These are phyloP conservation scores for Russula sp. DNA, from an alignment of 768 basidiomycete genomes.

Conservation along the genomic window DNA sequence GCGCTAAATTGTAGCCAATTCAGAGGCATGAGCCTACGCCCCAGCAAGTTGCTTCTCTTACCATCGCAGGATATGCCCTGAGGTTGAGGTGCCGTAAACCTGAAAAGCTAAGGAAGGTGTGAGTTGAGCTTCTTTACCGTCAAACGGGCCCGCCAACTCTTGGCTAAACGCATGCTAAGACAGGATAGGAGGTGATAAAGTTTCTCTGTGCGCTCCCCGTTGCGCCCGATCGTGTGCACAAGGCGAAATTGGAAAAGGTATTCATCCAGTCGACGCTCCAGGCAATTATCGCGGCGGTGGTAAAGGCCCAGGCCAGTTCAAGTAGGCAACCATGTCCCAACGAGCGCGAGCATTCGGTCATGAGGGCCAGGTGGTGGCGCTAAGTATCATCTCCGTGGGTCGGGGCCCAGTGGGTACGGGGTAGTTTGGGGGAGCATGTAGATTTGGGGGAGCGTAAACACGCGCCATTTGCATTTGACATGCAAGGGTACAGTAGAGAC, in stretches of 20 bases:
- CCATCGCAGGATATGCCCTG: neutral
- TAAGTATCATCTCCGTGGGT: neutral
- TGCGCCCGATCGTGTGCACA: constrained; percentile 2
- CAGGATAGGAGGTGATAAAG: neutral
- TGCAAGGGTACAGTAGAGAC: neutral
- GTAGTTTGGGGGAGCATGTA: neutral
- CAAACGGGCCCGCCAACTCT: neutral
- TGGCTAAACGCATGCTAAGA: neutral
- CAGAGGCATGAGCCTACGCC: neutral
- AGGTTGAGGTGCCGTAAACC: neutral
- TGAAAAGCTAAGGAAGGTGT: neutral
- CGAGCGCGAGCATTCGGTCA: neutral
- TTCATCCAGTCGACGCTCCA: neutral
- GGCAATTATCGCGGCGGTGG: neutral
- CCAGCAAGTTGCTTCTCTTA: neutral
- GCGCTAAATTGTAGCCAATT: constrained; percentile 4
- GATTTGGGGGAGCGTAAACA: neutral
- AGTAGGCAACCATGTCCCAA: neutral
- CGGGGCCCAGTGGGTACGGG: neutral
- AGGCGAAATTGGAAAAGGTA: neutral
- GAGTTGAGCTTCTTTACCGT: neutral
- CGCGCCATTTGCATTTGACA: neutral
- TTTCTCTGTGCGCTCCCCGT: neutral
- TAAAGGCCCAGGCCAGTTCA: neutral
- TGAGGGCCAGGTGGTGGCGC: constrained; percentile 1